Evolutionary conservation across 768 basidiomycete genomes (phyloP), one percentile per base, ranked within the genome.

Genomic region (Mycena kentingensis): DNA sequence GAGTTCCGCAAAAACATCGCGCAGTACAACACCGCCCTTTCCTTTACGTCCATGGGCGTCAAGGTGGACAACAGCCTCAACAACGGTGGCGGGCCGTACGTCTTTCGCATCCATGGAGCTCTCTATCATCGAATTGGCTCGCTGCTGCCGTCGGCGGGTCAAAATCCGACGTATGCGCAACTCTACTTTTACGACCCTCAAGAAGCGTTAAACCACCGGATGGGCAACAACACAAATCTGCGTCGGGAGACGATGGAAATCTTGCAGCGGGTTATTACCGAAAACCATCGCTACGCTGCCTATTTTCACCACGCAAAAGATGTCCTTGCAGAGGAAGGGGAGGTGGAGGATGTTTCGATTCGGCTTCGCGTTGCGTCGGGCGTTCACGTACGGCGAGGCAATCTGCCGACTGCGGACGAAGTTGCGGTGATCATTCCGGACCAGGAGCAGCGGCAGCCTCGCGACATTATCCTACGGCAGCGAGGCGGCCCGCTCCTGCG

Each of bases 11-110:
- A 64, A 10, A 54, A 75, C 25, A 73, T 76, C 10, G 66, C 69
- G 18, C 64, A 65, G 48, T 75, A 76, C 51, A 76, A 77, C 54
- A 48, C 58, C 26, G 68, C 75, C 2, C 61, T 77, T 42, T 67
- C 73, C 4, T 77, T 76, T 54, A 74, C 73, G 0, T 77, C 75
- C 3, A 41, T 76, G 1, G 68, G 67, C 12, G 71, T 70, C 10
- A 54, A 60, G 1, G 49, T 70, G 19, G 70, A 75, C 46, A 51
- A 65, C 12, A 44, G 43, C 2, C 39, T 63, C 24, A 63, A 61
- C 39, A 31, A 48, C 25, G 62, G 59, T 15, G 34, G 49, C 47
- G 70, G 69, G 1, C 62, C 65, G 5, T 65, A 57, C 18, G 45
- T 58, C 7, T 70, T 68, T 51, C 34, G 41, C 4, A 63, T 73